Conservation (phyloP, 2,329 filamentous ascomycete genomes). For the Chrysoporthe puriensis region DNA sequence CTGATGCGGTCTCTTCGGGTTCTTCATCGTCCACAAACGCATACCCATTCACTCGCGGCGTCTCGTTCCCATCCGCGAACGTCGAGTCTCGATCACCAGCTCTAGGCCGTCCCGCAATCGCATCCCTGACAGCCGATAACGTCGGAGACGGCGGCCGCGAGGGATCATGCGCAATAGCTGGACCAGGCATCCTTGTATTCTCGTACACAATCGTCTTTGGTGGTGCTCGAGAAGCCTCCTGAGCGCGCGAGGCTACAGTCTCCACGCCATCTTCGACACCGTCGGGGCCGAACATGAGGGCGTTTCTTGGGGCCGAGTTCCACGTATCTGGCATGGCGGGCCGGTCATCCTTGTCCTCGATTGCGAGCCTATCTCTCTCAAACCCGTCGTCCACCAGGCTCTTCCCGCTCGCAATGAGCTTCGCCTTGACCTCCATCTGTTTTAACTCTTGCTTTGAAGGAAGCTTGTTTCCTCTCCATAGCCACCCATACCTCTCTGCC, state of each 20-base stretch:
- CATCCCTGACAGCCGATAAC: constrained; percentile 80
- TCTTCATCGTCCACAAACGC: constrained; percentile 87
- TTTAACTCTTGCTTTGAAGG: constrained; percentile 76
- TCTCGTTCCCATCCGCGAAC: constrained; percentile 68
- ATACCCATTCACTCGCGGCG: constrained; percentile 90
- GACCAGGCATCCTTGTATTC: constrained; percentile 77
- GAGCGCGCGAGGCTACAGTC: constrained; percentile 70
- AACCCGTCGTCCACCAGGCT: constrained; percentile 61
- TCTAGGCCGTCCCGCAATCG: constrained; percentile 74
- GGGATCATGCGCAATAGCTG: constrained; percentile 43
- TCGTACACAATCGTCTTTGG: constrained; percentile 79
- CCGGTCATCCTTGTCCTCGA: constrained; percentile 69
- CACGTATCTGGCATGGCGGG: constrained; percentile 79
- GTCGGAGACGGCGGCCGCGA: constrained; percentile 75
- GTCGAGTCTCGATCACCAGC: constrained; percentile 64
- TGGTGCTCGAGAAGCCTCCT: constrained; percentile 71
- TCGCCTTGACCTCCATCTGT: constrained; percentile 64
- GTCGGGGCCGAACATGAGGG: constrained; percentile 82
- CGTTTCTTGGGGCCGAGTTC: constrained; percentile 75
- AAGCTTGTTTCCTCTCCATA: constrained; percentile 88
- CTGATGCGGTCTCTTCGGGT: constrained; percentile 47
- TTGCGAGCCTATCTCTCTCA: constrained; percentile 61
- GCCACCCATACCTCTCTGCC: constrained; percentile 84
- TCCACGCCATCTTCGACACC: constrained; percentile 61
- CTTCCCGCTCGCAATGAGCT: constrained; percentile 48